phyloP scores from a whole-genome alignment of 1,284 basidiomycete genomes.

The Neonothopanus nambi region DNA sequence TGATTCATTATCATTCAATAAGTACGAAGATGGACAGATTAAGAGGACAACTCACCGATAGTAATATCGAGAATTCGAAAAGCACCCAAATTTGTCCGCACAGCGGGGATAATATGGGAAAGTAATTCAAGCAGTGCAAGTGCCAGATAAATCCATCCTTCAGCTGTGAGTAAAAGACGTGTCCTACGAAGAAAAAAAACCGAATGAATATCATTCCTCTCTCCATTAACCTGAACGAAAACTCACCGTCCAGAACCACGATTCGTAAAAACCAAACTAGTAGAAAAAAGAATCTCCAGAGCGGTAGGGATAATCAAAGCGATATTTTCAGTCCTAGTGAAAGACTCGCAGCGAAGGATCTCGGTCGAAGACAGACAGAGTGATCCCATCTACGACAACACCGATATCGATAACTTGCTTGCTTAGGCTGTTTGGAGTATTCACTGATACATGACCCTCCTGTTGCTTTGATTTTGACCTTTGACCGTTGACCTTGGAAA shows the following conservation, averaged over 20 bases:
- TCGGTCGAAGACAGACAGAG: slow-evolving; percentile 70
- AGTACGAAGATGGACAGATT: slow-evolving; percentile 27
- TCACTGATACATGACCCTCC: too few species aligned
- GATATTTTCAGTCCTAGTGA: slow-evolving; percentile 45
- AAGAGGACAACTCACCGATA: slow-evolving; percentile 34
- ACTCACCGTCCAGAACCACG: slow-evolving; percentile 57
- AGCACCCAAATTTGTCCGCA: slow-evolving; percentile 36
- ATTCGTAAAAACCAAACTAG: slow-evolving; percentile 51
- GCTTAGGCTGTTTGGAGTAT: too few species aligned
- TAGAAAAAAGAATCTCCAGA: slow-evolving; percentile 60
- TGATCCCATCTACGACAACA: slow-evolving; percentile 34
- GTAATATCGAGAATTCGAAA: slow-evolving; percentile 41
- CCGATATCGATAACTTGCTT: too few species aligned
- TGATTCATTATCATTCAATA: too few species aligned
- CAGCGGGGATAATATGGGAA: slow-evolving; percentile 52
- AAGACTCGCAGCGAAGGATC: slow-evolving; percentile 67
- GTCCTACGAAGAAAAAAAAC: slow-evolving; percentile 40
- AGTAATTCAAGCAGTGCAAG: slow-evolving; percentile 63
- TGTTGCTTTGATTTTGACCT: too few species aligned
- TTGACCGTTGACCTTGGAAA: too few species aligned
- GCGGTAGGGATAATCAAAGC: slow-evolving; percentile 62
- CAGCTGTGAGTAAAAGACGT: slow-evolving; percentile 59
- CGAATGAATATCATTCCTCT: too few species aligned
- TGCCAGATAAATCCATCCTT: slow-evolving; percentile 60
- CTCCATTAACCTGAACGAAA: background rate